Evolutionary conservation across 108 stramenopile genomes (phyloP), one percentile per base, ranked within the genome.

Genomic region (Seminavis robusta): DNA sequence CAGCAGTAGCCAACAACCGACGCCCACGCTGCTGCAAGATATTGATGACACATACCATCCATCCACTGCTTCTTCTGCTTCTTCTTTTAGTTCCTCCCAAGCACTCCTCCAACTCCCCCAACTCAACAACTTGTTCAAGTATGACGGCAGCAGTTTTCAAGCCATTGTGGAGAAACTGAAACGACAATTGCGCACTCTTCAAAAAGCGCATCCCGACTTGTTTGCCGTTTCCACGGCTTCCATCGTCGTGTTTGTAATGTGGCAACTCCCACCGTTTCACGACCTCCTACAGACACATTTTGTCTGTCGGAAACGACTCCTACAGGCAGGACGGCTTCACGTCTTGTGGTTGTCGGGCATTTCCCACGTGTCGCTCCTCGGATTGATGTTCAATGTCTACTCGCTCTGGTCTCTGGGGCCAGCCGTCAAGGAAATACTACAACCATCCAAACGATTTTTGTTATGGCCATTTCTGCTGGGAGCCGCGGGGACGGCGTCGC

Each of bases 391-490:
- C 21, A 90, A 90, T 47, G 8, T 86, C 37, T 63, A 76, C 29
- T 65, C 79, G 0, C 77, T 74, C 24, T 46, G 77, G 37, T 52
- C 67, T 1, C 69, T 90, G 26, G 85, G 82, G 9, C 75, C 79
- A 5, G 34, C 36, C 15, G 55, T 67, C 4, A 11, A 23, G 13
- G 19, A 28, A 37, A 34, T 52, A 10, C 26, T 64, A 21, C 0
- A 29, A 24, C 16, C 20, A 15, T 23, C 60, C 1, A 43, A 21
- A 40, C 33, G 26, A 37, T 36, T 63, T 32, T 36, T 60, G 0
- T 41, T 90, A 25, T 82, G 83, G 81, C 63, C 74, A 16, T 62
- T 84, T 34, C 52, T 83, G 0, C 20, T 82, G 11, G 69, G 71
- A 8, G 67, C 83, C 28, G 76, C 78, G 9, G 7, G 74, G 0